Percentiles rank a stretch among this genome's conserved stretches.
These are phyloP conservation scores for Hymenoscyphus linearis DNA, from an alignment of 2,329 filamentous ascomycete genomes.

Conservation along the genomic window DNA sequence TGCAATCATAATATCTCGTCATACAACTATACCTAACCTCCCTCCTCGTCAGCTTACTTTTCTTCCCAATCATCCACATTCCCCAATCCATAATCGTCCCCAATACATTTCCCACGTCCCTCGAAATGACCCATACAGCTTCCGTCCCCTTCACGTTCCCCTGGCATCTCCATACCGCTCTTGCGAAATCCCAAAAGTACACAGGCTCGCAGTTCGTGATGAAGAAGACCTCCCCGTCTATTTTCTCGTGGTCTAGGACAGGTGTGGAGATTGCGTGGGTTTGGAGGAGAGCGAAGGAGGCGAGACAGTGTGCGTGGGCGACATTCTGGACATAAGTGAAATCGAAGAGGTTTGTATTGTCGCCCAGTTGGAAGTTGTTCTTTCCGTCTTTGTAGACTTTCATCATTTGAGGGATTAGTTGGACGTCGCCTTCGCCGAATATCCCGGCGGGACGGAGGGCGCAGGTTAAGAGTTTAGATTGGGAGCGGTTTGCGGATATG, in stretches of 20 bases:
- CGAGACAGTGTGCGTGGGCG: constrained; percentile 77
- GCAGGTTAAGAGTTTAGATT: constrained; percentile 60
- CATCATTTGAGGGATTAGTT: constrained; percentile 68
- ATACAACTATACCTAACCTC: constrained; percentile 61
- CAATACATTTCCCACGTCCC: constrained; percentile 45
- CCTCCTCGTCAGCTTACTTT: constrained; percentile 44
- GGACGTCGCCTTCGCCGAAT: constrained; percentile 83
- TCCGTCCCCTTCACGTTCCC: constrained; percentile 48
- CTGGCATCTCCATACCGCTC: constrained; percentile 66
- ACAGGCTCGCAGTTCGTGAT: constrained; percentile 85
- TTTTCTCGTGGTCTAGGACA: constrained; percentile 65
- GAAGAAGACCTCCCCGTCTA: constrained; percentile 84
- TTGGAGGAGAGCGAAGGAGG: constrained; percentile 48
- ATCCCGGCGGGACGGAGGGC: constrained; percentile 83
- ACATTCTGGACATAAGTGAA: constrained; percentile 66
- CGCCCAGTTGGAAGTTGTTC: constrained; percentile 74
- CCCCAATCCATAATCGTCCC: constrained; percentile 50
- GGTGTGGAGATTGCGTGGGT: constrained; percentile 37
- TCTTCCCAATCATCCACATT: constrained; percentile 44
- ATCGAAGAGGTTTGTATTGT: constrained; percentile 65
- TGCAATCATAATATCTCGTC: constrained; percentile 73
- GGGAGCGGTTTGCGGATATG: constrained; percentile 64
- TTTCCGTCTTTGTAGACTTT: constrained; percentile 63
- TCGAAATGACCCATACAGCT: constrained; percentile 50
- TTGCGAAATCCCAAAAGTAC: constrained; percentile 86